These are phyloP conservation scores for Mimosa bimucronata DNA, from an alignment of 306 rosid genomes.

Conservation along the genomic window DNA sequence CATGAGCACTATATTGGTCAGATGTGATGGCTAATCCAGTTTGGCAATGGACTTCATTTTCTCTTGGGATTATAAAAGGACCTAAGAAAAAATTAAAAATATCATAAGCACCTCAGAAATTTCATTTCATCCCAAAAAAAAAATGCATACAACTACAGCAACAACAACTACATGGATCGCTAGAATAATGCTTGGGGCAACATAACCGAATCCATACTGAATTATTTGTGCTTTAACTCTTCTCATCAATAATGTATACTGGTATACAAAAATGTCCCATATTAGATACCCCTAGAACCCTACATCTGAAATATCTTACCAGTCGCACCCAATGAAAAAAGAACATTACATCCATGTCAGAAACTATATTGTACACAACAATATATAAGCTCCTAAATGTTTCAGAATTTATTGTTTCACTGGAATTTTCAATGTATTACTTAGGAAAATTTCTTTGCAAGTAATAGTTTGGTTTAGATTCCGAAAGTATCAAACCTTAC, in stretches of 20 bases:
- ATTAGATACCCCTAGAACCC: not conserved
- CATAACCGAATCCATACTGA: conserved; percentile 21
- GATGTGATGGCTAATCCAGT: too few species aligned
- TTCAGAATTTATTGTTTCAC: conserved; percentile 11
- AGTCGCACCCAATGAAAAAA: not conserved
- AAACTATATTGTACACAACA: not conserved
- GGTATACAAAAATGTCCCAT: not conserved
- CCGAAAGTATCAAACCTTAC: conserved; percentile 3
- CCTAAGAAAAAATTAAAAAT: too few species aligned
- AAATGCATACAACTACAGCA: too few species aligned
- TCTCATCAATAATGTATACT: not conserved
- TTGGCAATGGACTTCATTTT: too few species aligned
- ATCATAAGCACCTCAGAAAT: too few species aligned
- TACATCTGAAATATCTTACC: not conserved
- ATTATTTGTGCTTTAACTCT: not conserved
- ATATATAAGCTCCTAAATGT: conserved; percentile 13
- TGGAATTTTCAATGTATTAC: conserved; percentile 17
- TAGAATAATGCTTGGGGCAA: not conserved
- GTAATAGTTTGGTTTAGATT: conserved; percentile 15
- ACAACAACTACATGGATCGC: too few species aligned
- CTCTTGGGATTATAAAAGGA: too few species aligned
- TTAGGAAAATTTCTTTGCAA: conserved; percentile 23
- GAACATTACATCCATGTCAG: not conserved
- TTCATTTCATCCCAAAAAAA: too few species aligned
- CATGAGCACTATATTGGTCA: too few species aligned